Conservation (phyloP, 106 monocot species). For the Acanthochlamys bracteata region DNA sequence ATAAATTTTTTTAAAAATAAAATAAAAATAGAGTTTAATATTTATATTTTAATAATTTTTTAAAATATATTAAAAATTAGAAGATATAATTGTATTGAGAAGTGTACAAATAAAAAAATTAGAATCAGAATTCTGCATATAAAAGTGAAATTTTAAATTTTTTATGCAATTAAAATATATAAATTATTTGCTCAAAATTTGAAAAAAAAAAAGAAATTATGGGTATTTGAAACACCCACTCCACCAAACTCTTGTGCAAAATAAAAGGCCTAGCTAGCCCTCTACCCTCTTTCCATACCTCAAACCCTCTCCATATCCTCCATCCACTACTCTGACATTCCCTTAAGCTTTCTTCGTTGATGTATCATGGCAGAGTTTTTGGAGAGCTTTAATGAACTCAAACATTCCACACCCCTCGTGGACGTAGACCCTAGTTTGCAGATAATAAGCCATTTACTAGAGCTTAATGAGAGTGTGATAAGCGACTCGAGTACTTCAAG, state of each 20-base stretch:
- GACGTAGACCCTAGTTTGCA: slow-evolving; percentile 27
- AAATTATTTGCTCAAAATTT: no score
- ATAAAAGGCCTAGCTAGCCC: neutral
- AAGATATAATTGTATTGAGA: no score
- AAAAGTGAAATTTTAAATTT: no score
- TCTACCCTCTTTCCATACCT: neutral
- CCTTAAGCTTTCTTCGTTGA: neutral
- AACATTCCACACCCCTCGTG: slow-evolving; percentile 13
- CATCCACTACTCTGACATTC: neutral
- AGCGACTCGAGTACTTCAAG: slow-evolving; percentile 2
- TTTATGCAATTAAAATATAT: no score
- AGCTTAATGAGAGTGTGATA: slow-evolving; percentile 12
- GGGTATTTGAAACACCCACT: no score
- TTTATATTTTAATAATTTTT: no score
- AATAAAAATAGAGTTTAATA: no score
- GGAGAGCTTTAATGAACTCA: slow-evolving; percentile 7
- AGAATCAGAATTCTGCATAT: no score
- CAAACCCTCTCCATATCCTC: neutral
- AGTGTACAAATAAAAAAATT: no score
- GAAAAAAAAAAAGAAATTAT: no score
- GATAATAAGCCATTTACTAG: slow-evolving; percentile 23
- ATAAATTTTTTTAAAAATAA: no score
- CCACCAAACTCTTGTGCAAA: neutral
- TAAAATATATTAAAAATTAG: no score
- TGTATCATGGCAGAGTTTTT: slow-evolving; percentile 22